These are phyloP conservation scores for Pugionium dolabratum DNA, from an alignment of 345 rosid species.

Conservation along the genomic window DNA sequence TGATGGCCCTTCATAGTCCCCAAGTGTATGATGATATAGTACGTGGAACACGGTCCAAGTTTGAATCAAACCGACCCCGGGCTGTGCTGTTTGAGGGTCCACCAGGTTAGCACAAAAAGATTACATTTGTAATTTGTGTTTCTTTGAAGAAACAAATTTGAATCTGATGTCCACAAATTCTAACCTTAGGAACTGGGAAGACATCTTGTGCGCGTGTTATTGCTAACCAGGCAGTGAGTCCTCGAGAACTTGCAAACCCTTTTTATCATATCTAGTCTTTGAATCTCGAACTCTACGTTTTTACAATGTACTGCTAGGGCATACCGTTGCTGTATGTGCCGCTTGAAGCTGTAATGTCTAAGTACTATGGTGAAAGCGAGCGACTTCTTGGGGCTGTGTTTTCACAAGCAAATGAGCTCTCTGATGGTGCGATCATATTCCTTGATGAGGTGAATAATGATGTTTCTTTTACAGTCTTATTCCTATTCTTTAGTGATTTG, in stretches of 20 bases:
- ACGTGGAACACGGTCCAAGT: slow-evolving; percentile 78
- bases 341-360: slow-evolving; percentile 81
- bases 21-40: slow-evolving; percentile 89
- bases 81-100: slow-evolving; percentile 98
- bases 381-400: slow-evolving; percentile 80
- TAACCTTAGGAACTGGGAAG: slow-evolving; percentile 84
- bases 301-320: slow-evolving; percentile 52
- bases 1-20: slow-evolving; percentile 84
- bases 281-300: background rate
- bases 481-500: background rate
- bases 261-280: background rate
- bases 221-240: slow-evolving; percentile 83
- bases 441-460: slow-evolving; percentile 74
- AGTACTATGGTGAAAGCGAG: slow-evolving; percentile 94
- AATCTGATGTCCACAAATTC: slow-evolving; percentile 24
- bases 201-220: slow-evolving; percentile 94
- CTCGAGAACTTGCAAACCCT: background rate
- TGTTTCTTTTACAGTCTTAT: background rate
- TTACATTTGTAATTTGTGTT: background rate
- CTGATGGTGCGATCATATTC: slow-evolving; percentile 80
- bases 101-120: slow-evolving; percentile 58
- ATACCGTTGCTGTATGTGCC: slow-evolving; percentile 90
- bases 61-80: slow-evolving; percentile 90
- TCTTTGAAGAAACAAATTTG: slow-evolving; percentile 5
- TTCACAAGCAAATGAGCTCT: slow-evolving; percentile 81